phyloP scores from a whole-genome alignment of 768 basidiomycete species.

The Pisolithus marmoratus region DNA sequence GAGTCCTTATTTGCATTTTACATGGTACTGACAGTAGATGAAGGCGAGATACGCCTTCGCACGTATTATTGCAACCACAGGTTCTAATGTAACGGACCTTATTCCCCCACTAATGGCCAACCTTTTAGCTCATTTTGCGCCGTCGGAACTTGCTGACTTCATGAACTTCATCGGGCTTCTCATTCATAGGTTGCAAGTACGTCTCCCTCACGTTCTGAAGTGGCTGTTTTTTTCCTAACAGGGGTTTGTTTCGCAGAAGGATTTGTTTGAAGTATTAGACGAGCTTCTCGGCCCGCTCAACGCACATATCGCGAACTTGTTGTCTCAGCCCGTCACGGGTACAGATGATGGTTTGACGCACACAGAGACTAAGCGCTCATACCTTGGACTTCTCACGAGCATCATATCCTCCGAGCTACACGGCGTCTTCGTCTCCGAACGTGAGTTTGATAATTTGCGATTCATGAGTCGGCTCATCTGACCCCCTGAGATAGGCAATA shows the following conservation, averaged over 20 bases:
- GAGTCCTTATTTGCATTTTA: neutral
- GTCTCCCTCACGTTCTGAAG: constrained; percentile 3
- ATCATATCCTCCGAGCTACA: constrained; percentile 80
- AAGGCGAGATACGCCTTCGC: constrained; percentile 93
- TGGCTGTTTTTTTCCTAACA: neutral
- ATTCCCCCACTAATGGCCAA: constrained; percentile 88
- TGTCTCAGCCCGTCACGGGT: constrained; percentile 77
- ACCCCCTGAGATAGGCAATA: constrained; percentile 46
- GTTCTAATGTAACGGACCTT: constrained; percentile 76
- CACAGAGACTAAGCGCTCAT: constrained; percentile 81
- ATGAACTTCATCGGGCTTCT: constrained; percentile 91
- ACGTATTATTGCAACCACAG: constrained; percentile 85
- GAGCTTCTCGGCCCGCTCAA: constrained; percentile 85
- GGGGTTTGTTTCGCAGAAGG: constrained; percentile 44
- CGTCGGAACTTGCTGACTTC: constrained; percentile 89
- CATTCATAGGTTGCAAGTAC: constrained; percentile 86
- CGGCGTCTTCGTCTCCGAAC: constrained; percentile 79
- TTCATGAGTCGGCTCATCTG: neutral
- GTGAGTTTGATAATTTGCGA: constrained; percentile 37
- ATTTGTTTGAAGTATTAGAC: constrained; percentile 85
- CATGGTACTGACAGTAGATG: constrained; percentile 5
- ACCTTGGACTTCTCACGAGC: constrained; percentile 74
- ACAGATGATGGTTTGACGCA: constrained; percentile 84
- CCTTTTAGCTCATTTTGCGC: constrained; percentile 88
- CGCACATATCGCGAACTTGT: constrained; percentile 69